These are phyloP conservation scores for Erythrobasidium hasegawianum DNA, from an alignment of 1,284 basidiomycete species.

Conservation along the genomic window DNA sequence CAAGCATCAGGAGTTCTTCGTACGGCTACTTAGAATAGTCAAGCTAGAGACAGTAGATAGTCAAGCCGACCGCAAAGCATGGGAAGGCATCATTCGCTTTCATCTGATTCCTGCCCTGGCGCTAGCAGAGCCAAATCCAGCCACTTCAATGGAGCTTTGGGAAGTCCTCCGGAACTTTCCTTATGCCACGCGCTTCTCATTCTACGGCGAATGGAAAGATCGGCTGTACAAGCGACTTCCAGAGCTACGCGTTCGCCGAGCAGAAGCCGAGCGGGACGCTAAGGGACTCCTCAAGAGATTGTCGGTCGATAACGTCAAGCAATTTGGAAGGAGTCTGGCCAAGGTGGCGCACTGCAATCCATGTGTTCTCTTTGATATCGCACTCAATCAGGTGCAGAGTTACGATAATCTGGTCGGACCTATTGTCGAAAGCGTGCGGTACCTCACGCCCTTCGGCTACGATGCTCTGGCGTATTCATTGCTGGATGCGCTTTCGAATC, in stretches of 20 bases:
- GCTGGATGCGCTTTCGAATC: slow-evolving; percentile 82
- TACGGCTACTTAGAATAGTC: slow-evolving; percentile 55
- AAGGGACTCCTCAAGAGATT: slow-evolving; percentile 75
- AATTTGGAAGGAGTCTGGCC: slow-evolving; percentile 79
- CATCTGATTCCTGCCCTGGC: slow-evolving; percentile 84
- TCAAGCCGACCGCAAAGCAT: slow-evolving; percentile 48
- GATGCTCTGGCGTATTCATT: slow-evolving; percentile 87
- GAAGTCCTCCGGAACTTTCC: slow-evolving; percentile 73
- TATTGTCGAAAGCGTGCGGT: slow-evolving; percentile 84
- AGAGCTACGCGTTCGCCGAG: slow-evolving; percentile 49
- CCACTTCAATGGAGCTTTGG: slow-evolving; percentile 84
- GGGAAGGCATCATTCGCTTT: slow-evolving; percentile 74
- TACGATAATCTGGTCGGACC: slow-evolving; percentile 92
- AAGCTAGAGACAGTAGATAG: slow-evolving; percentile 11
- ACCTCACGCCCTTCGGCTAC: slow-evolving; percentile 85
- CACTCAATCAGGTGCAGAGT: slow-evolving; percentile 89
- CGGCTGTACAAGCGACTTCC: slow-evolving; percentile 54
- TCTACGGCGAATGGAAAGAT: slow-evolving; percentile 95
- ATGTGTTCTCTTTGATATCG: slow-evolving; percentile 81
- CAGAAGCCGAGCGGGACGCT: slow-evolving; percentile 57
- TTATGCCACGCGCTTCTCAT: slow-evolving; percentile 71
- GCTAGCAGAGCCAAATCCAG: slow-evolving; percentile 76
- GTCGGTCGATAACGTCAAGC: slow-evolving; percentile 69
- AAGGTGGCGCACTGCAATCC: slow-evolving; percentile 94
- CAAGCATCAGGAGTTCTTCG: slow-evolving; percentile 63